phyloP scores from a whole-genome alignment of 495 filamentous ascomycete species.

The Aspergillus leporis region DNA sequence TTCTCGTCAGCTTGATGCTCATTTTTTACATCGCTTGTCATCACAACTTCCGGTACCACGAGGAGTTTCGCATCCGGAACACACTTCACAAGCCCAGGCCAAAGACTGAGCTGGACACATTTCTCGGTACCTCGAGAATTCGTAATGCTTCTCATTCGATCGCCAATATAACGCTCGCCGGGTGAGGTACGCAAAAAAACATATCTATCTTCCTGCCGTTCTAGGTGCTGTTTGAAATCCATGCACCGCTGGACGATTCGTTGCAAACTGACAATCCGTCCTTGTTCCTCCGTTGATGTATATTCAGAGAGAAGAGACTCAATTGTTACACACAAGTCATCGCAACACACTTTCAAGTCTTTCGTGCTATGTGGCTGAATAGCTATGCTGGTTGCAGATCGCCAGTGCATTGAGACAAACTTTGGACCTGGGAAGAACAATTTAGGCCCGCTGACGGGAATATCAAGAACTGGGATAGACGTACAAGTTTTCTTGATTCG shows the following conservation, averaged over 20 bases:
- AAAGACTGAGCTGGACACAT: background rate
- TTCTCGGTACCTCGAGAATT: background rate
- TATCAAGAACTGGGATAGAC: background rate
- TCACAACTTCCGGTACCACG: background rate
- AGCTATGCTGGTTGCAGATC: background rate
- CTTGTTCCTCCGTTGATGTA: background rate
- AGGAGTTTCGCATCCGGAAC: background rate
- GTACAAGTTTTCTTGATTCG: background rate
- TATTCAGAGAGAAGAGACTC: background rate
- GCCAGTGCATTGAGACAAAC: background rate
- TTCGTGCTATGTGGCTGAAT: background rate
- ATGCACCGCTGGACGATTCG: slow-evolving; percentile 15
- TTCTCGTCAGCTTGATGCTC: background rate
- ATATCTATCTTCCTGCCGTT: slow-evolving; percentile 22
- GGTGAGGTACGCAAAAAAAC: slow-evolving; percentile 6
- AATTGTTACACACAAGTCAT: background rate
- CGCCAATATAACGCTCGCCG: background rate
- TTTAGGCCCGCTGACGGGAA: background rate
- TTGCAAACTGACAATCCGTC: background rate
- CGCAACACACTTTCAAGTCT: background rate
- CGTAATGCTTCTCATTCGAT: background rate
- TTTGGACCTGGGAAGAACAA: background rate
- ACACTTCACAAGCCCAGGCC: background rate
- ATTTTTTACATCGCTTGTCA: background rate
- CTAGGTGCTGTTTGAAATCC: slow-evolving; percentile 22